Percentiles rank a stretch among this genome's conserved stretches.
Conservation (phyloP, 345 rosid species). For the Gossypium turneri region DNA sequence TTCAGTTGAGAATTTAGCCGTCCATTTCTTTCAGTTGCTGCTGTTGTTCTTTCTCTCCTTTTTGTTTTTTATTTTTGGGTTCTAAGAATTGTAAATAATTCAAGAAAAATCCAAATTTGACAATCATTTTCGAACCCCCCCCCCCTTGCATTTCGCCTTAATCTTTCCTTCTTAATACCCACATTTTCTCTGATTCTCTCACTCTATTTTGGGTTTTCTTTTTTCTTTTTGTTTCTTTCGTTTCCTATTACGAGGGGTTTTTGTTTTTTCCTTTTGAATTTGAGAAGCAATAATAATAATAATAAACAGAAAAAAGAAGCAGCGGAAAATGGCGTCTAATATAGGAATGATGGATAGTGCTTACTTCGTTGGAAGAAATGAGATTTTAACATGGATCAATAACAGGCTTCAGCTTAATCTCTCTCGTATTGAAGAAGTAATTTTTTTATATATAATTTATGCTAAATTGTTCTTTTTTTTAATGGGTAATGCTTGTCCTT, state of each 20-base stretch:
- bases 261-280: not conserved
- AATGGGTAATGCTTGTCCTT: not conserved
- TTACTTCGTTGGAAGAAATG: constrained; percentile 94
- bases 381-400: constrained; percentile 90
- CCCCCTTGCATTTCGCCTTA: constrained; percentile 11
- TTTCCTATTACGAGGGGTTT: not conserved
- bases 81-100: not conserved
- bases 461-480: not conserved
- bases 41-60: no score
- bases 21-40: not conserved
- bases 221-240: not conserved
- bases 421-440: constrained; percentile 87
- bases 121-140: not conserved
- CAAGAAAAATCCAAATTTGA: constrained; percentile 8
- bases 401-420: constrained; percentile 85
- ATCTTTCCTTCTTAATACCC: constrained; percentile 14
- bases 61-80: not conserved
- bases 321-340: constrained; percentile 60
- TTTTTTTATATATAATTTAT: not conserved
- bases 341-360: constrained; percentile 99
- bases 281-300: not conserved
- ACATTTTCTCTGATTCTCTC: not conserved
- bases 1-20: not conserved
- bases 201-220: not conserved
- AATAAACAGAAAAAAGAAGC: not conserved